Evolutionary conservation across 106 monocot species (phyloP).

Genomic region (Apostasia ramifera): DNA sequence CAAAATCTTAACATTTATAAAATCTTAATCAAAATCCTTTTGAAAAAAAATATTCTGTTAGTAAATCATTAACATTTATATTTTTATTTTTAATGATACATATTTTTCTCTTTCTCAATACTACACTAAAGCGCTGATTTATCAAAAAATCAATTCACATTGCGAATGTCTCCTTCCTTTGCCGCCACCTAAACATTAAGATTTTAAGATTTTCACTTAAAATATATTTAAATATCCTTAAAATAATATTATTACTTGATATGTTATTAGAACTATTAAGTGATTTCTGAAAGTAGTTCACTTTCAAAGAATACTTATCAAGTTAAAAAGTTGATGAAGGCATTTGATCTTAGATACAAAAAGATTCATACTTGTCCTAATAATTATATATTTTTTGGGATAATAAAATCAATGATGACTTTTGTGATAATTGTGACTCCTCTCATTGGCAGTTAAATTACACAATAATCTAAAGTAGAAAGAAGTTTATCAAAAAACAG

Average conservation of each 20-base stretch:
- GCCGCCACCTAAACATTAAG: no score
- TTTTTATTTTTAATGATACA: no score
- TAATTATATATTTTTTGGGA: slow-evolving; percentile 6
- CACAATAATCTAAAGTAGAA: neutral
- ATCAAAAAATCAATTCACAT: no score
- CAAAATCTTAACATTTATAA: no score
- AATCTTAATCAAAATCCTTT: no score
- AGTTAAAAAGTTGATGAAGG: neutral
- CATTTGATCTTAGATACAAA: neutral
- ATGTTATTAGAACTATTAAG: neutral
- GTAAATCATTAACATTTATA: no score
- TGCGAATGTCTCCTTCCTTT: no score
- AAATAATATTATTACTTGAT: neutral
- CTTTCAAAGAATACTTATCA: neutral
- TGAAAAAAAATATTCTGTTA: no score
- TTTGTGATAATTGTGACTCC: neutral
- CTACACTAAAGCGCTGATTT: no score
- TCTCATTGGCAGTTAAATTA: neutral
- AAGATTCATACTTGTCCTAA: slow-evolving; percentile 9
- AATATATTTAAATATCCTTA: no score
- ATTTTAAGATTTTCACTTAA: no score
- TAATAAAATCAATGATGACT: neutral
- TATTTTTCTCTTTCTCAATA: no score
- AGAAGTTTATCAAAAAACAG: neutral
- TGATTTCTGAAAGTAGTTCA: neutral